These are phyloP conservation scores for Pythium myriotylum DNA, from an alignment of 352 stramenopile genomes.

Conservation along the genomic window DNA sequence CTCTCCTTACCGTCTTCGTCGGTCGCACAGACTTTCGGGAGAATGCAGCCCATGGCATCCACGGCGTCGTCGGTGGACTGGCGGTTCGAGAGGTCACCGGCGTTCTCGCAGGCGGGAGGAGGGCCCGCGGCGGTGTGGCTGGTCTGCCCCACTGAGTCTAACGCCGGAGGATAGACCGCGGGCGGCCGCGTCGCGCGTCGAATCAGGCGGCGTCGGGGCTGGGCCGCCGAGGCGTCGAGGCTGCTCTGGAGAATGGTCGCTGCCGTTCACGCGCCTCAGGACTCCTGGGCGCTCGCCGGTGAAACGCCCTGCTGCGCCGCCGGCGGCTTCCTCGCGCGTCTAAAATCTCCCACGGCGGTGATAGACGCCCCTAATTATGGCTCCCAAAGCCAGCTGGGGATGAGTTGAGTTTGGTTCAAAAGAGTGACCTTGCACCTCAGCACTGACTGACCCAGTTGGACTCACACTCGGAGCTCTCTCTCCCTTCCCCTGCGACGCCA, in stretches of 20 bases:
- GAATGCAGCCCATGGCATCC: constrained; percentile 53
- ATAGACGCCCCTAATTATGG: constrained; percentile 16
- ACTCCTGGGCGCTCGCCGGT: constrained; percentile 25
- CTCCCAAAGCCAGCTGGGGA: constrained; percentile 4
- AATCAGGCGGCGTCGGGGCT: constrained; percentile 22
- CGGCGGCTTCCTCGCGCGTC: not conserved
- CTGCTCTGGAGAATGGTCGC: constrained; percentile 22
- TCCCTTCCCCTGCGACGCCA: not conserved
- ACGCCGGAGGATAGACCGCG: constrained; percentile 9
- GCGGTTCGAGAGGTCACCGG: constrained; percentile 13
- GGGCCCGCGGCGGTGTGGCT: not conserved
- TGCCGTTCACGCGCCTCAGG: constrained; percentile 18
- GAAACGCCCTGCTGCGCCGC: constrained; percentile 12
- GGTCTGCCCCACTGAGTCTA: not conserved
- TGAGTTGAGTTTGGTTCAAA: constrained; percentile 1
- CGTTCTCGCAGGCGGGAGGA: constrained; percentile 14
- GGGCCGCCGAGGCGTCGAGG: constrained; percentile 6
- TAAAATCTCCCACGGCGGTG: constrained; percentile 5
- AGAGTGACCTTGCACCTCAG: constrained; percentile 18
- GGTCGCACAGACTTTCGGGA: constrained; percentile 50
- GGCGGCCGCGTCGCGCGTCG: not conserved
- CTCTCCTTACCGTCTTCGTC: constrained; percentile 28
- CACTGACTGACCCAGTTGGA: too few species aligned
- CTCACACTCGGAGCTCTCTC: too few species aligned
- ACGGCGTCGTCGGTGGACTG: constrained; percentile 1